Conservation (phyloP, 2,329 filamentous ascomycete genomes). For the Madurella fahalii region DNA sequence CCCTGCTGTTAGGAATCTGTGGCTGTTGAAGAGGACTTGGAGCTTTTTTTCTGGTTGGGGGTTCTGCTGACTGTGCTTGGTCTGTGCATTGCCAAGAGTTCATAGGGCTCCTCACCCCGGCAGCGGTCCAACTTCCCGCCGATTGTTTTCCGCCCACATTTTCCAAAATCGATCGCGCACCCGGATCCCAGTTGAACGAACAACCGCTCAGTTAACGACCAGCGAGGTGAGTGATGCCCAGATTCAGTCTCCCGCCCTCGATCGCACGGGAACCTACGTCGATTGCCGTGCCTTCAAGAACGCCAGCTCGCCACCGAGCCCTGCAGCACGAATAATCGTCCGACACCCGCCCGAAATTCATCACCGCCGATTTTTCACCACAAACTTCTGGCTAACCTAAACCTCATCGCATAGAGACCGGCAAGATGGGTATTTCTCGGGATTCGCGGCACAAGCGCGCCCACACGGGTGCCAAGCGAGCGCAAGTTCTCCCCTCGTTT, state of each 20-base stretch:
- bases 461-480: constrained; percentile 96
- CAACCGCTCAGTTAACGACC: constrained; percentile 27
- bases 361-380: constrained; percentile 1
- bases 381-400: constrained; percentile 21
- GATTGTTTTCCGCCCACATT: constrained; percentile 28
- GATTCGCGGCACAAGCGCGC: constrained; percentile 99
- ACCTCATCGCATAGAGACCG: constrained; percentile 52
- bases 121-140: constrained; percentile 23
- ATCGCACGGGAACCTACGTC: constrained; percentile 2
- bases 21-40: too few relatives aligned
- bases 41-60: too few relatives aligned
- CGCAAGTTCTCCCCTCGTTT: constrained; percentile 37
- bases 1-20: too few relatives aligned
- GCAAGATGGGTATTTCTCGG: constrained; percentile 99
- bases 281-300: background rate
- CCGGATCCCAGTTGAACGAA: constrained; percentile 16
- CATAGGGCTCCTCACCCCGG: constrained; percentile 17
- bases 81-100: constrained; percentile 5
- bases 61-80: too few relatives aligned
- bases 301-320: background rate
- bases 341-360: constrained; percentile 3
- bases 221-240: constrained; percentile 26
- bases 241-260: constrained; percentile 5
- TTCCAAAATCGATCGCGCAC: constrained; percentile 24
- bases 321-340: background rate